Evolutionary conservation across 148 eudicot genomes (phyloP), one percentile per base, ranked within the genome.

Genomic region (Camellia japonica): DNA sequence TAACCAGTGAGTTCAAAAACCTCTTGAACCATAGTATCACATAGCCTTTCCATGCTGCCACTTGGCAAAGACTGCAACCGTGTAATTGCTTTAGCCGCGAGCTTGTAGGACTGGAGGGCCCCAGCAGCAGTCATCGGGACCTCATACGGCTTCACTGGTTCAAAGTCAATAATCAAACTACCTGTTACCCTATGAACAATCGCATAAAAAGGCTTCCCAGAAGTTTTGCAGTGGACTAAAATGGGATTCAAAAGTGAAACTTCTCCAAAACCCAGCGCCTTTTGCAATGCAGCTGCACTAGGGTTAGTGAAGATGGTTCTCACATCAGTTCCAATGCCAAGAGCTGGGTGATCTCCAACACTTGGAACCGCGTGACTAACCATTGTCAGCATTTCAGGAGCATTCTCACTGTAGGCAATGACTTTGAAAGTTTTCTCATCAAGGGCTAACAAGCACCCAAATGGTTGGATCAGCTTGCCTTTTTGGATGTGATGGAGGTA

Each of bases 61-160:
- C 97, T 91, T 0, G 99, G 86, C 81, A 95, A 82, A 73, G 97
- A 74, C 78, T 95, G 97, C 80, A 95, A 78, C 54, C 90, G 83
- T 8, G 89, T 90, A 66, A 95, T 93, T 0, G 99, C 97, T 89
- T 93, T 95, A 30, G 92, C 94, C 42, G 97, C 99, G 67, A 93
- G 95, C 86, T 95, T 95, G 85, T 95, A 93, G 30, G 99, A 95
- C 74, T 95, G 99, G 44, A 95, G 79, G 41, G 97, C 94, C 23
- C 99, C 97, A 13, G 99, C 97, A 74, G 97, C 97, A 30, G 97
- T 93, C 95, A 90, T 92, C 8, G 97, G 95, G 44, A 90, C 97
- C 77, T 95, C 99, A 77, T 86, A 86, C 4, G 97, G 97, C 89
- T 91, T 95, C 62, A 93, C 99, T 3, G 99, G 99, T 82, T 95